Percentiles rank a stretch among this genome's conserved stretches.
Conservation (phyloP, 2,329 filamentous ascomycete species). For the Trichoderma brevicompactum region DNA sequence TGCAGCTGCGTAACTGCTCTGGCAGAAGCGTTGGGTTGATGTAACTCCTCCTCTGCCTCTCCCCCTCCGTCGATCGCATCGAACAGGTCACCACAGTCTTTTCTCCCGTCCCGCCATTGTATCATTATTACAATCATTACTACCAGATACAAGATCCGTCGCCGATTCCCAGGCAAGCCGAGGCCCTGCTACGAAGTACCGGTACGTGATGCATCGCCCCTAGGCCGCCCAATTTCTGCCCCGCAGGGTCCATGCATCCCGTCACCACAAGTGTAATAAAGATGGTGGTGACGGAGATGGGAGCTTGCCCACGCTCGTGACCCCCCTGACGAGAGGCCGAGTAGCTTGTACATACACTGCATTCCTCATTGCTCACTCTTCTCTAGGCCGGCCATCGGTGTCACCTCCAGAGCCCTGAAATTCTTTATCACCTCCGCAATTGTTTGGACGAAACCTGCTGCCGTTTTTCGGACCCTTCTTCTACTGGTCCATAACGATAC, state of each 20-base stretch:
- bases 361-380: conserved; percentile 16
- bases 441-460: conserved; percentile 16
- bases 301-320: conserved; percentile 25
- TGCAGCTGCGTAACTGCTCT: conserved; percentile 23
- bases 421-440: conserved; percentile 19
- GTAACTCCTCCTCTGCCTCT: conserved; percentile 15
- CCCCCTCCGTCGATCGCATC: conserved; percentile 21
- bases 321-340: conserved; percentile 18
- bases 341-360: conserved; percentile 19
- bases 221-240: conserved; percentile 13
- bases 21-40: conserved; percentile 21
- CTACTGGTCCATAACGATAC: conserved; percentile 23
- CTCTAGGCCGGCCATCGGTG: conserved; percentile 14
- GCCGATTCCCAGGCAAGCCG: neutral
- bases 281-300: conserved; percentile 21
- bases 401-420: conserved; percentile 21
- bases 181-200: conserved; percentile 16
- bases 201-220: conserved; percentile 22
- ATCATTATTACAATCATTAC: conserved; percentile 21
- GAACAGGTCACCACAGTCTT: neutral
- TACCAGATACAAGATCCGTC: neutral
- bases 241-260: conserved; percentile 27
- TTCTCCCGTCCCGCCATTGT: neutral
- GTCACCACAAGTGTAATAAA: conserved; percentile 2
- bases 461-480: neutral